A percentile compares a stretch with the other conserved stretches of the same genome.
phyloP scores from a whole-genome alignment of 1,139 yeast genomes.

The Kluyveromyces sp. region DNA sequence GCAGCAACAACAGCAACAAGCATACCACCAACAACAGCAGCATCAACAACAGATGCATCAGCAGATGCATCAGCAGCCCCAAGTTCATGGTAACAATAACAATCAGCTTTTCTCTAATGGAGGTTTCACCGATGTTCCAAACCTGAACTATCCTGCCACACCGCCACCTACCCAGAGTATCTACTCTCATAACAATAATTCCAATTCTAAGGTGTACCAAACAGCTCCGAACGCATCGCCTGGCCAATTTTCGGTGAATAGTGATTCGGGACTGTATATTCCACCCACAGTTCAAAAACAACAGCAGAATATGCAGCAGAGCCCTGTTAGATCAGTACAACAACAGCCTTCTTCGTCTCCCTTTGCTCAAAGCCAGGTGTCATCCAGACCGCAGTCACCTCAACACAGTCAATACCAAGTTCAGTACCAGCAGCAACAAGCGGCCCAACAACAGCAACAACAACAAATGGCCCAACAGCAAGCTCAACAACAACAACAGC shows the following conservation, averaged over 20 bases:
- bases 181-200: conserved; percentile 25
- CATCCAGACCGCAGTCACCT: conserved; percentile 13
- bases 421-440: conserved; percentile 14
- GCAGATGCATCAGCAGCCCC: conserved; percentile 25
- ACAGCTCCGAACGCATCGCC: conserved; percentile 21
- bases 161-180: conserved; percentile 21
- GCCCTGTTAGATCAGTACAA: conserved; percentile 18
- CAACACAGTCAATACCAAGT: conserved; percentile 10
- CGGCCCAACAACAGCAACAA: conserved; percentile 5
- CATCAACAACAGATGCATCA: conserved; percentile 28
- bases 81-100: conserved; percentile 3
- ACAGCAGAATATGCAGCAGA: conserved; percentile 18
- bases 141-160: conserved; percentile 24
- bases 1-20: conserved; percentile 8
- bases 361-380: conserved; percentile 1
- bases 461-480: conserved; percentile 10
- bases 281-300: conserved; percentile 17
- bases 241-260: conserved; percentile 22
- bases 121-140: conserved; percentile 25
- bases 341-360: conserved; percentile 18
- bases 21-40: conserved; percentile 33
- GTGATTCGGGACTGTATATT: conserved; percentile 17
- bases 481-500: conserved; percentile 16
- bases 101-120: conserved; percentile 1
- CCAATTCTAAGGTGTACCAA: conserved; percentile 19